Percentiles rank a stretch among this genome's conserved stretches.
These are phyloP conservation scores for Stemphylium vesicarium DNA, from an alignment of 2,329 filamentous ascomycete species.

Conservation along the genomic window DNA sequence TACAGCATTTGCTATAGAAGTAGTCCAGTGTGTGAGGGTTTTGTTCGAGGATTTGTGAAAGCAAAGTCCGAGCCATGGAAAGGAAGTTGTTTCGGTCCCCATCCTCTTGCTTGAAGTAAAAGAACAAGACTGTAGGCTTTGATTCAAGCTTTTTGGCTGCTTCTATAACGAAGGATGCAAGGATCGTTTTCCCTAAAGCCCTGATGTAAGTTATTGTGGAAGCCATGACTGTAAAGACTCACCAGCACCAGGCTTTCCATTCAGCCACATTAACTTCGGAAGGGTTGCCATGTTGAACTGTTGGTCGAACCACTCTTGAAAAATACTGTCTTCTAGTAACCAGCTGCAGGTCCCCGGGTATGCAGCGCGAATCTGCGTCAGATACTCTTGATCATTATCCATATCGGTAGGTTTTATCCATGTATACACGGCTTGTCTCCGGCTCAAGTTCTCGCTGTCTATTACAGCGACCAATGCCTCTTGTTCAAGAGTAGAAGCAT, in stretches of 20 bases:
- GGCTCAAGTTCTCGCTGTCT: conserved; percentile 11
- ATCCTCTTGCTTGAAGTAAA: conserved; percentile 52
- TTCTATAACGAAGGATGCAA: conserved; percentile 51
- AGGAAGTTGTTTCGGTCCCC: conserved; percentile 32
- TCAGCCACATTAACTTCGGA: conserved; percentile 47
- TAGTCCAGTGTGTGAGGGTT: conserved; percentile 36
- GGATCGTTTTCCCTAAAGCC: conserved; percentile 51
- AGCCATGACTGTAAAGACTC: conserved; percentile 2
- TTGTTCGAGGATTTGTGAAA: conserved; percentile 42
- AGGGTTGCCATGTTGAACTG: conserved; percentile 2
- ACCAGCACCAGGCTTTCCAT: conserved; percentile 52
- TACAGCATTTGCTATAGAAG: conserved; percentile 37
- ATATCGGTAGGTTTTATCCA: conserved; percentile 21
- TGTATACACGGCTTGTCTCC: conserved; percentile 5
- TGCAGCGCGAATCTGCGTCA: conserved; percentile 2
- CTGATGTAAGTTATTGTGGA: not conserved
- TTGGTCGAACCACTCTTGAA: conserved; percentile 25
- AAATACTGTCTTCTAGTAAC: conserved; percentile 18
- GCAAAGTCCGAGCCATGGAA: conserved; percentile 40
- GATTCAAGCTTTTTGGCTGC: conserved; percentile 32
- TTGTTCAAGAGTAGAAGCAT: not conserved
- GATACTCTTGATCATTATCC: conserved; percentile 16
- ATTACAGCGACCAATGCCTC: not conserved
- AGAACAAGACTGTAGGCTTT: conserved; percentile 36
- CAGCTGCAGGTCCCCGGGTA: conserved; percentile 16